phyloP scores from a whole-genome alignment of 306 rosid genomes.

The Myrica gale region DNA sequence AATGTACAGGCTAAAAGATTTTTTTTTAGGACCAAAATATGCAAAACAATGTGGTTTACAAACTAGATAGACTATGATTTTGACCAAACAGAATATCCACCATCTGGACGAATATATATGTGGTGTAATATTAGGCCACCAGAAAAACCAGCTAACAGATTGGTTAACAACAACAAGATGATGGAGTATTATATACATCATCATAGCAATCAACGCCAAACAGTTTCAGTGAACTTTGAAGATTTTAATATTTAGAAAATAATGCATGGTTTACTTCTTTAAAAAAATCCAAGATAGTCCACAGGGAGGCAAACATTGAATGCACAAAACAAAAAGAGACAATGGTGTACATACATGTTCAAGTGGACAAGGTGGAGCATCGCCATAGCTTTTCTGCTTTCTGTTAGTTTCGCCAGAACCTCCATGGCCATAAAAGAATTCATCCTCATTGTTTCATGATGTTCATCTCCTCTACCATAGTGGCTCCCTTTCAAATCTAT shows the following conservation, averaged over 20 bases:
- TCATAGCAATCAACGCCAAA: background rate
- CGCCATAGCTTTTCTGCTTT: slow-evolving; percentile 57
- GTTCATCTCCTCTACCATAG: slow-evolving; percentile 31
- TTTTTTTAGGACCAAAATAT: too few species aligned
- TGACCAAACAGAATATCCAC: too few species aligned
- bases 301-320: slow-evolving; percentile 20
- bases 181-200: background rate
- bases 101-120: too few species aligned
- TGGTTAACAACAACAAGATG: background rate
- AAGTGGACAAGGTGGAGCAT: slow-evolving; percentile 65
- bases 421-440: slow-evolving; percentile 59
- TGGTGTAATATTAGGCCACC: background rate
- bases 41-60: too few species aligned
- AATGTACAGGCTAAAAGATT: too few species aligned
- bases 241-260: background rate
- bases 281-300: slow-evolving; percentile 14
- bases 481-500: slow-evolving; percentile 40
- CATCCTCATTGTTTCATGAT: slow-evolving; percentile 39
- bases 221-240: background rate
- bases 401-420: slow-evolving; percentile 61
- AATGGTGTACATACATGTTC: slow-evolving; percentile 52
- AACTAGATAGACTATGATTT: too few species aligned
- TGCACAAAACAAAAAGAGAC: slow-evolving; percentile 6
- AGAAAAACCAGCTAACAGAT: background rate
- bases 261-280: background rate